Percentiles rank a stretch among this genome's conserved stretches.
phyloP scores from a whole-genome alignment of 2,329 filamentous ascomycete genomes.

The Epicoccum nigrum region DNA sequence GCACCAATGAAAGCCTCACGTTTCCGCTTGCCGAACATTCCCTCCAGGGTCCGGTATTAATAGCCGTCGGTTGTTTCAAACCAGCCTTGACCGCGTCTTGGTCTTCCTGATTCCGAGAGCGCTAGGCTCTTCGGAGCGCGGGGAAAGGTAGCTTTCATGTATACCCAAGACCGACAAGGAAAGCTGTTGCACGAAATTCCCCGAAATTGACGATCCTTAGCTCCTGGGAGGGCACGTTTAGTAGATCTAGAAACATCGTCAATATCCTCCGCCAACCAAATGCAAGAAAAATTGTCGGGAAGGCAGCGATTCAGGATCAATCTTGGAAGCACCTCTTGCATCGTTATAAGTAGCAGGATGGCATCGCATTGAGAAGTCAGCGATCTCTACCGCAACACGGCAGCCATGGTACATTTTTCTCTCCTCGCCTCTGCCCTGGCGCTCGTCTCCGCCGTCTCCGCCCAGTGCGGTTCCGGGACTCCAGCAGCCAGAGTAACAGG shows the following conservation, averaged over 20 bases:
- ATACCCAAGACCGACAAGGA: conserved; percentile 13
- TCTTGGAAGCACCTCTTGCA: background rate
- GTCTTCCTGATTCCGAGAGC: background rate
- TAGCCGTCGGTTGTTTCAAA: conserved; percentile 9
- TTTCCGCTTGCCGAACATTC: background rate
- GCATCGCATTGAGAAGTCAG: background rate
- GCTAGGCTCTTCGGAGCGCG: conserved; percentile 2
- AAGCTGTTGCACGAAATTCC: conserved; percentile 1
- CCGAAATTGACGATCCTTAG: background rate
- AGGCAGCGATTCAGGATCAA: background rate
- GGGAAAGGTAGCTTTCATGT: background rate
- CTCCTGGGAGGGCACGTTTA: background rate
- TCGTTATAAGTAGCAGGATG: conserved; percentile 4
- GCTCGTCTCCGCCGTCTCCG: conserved; percentile 47
- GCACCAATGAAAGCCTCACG: conserved; percentile 13
- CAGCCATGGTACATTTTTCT: conserved; percentile 46
- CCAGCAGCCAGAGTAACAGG: conserved; percentile 57
- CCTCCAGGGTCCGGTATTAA: conserved; percentile 5
- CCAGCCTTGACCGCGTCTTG: conserved; percentile 4
- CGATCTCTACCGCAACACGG: background rate
- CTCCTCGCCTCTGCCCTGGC: conserved; percentile 52
- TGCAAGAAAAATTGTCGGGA: background rate
- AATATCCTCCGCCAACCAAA: conserved; percentile 13
- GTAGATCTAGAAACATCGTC: conserved; percentile 6
- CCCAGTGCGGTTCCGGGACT: conserved; percentile 57